phyloP scores from a whole-genome alignment of 192 early-diverging fungal species.

The Borealophlyctis nickersoniae region DNA sequence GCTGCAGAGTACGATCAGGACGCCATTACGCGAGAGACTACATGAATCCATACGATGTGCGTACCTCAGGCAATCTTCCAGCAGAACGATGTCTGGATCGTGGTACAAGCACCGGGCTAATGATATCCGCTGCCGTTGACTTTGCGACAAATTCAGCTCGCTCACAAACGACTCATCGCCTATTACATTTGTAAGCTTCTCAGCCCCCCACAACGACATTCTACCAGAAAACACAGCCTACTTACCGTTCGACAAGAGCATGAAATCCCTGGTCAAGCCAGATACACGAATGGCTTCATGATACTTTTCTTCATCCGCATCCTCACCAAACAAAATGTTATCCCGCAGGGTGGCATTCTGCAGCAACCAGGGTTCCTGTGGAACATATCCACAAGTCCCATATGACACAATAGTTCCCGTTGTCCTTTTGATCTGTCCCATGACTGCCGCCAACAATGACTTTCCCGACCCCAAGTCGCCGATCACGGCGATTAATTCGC shows the following conservation, averaged over 20 bases:
- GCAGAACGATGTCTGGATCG: constrained; percentile 62
- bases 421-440: constrained; percentile 61
- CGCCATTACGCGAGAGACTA: background rate
- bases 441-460: constrained; percentile 67
- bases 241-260: constrained; percentile 49
- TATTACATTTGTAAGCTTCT: constrained; percentile 22
- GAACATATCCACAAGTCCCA: constrained; percentile 58
- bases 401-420: constrained; percentile 40
- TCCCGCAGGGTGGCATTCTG: constrained; percentile 66
- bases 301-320: constrained; percentile 58
- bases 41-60: background rate
- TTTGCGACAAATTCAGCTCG: constrained; percentile 40
- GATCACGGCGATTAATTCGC: constrained; percentile 62
- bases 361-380: constrained; percentile 70
- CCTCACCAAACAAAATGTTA: constrained; percentile 78
- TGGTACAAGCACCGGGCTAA: constrained; percentile 59
- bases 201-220: constrained; percentile 9
- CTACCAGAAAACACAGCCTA: too few relatives aligned
- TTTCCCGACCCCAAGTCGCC: constrained; percentile 69
- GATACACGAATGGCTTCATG: constrained; percentile 62
- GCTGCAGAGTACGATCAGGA: constrained; percentile 22
- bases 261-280: constrained; percentile 66
- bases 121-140: constrained; percentile 41
- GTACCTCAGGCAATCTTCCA: constrained; percentile 62
- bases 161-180: constrained; percentile 31